phyloP scores from a whole-genome alignment of 2,329 filamentous ascomycete genomes.

The Colletotrichum shisoi region DNA sequence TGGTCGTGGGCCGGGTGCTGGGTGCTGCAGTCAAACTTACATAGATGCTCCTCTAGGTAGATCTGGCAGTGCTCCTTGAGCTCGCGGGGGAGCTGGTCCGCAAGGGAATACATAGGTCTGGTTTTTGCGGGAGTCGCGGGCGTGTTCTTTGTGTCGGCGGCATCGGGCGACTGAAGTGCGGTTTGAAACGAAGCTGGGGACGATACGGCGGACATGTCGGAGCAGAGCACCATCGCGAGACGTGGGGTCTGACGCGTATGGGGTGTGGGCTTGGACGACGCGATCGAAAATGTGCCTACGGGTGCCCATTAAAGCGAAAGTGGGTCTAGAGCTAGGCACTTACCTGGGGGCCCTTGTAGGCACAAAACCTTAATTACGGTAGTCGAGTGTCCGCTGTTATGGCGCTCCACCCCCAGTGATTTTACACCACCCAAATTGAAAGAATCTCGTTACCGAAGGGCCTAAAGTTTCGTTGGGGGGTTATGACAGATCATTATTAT shows the following conservation, averaged over 20 bases:
- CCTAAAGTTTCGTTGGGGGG: too few relatives aligned
- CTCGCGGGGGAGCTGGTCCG: constrained; percentile 66
- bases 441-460: too few relatives aligned
- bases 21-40: constrained; percentile 52
- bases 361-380: too few relatives aligned
- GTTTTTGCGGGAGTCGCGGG: neutral
- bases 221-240: constrained; percentile 13
- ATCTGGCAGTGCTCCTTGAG: constrained; percentile 73
- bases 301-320: constrained; percentile 29
- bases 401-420: too few relatives aligned
- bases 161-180: constrained; percentile 27
- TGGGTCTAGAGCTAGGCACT: neutral
- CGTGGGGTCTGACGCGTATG: constrained; percentile 34
- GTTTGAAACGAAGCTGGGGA: constrained; percentile 33
- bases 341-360: too few relatives aligned
- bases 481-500: too few relatives aligned
- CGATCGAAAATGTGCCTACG: constrained; percentile 22
- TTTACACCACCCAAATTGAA: too few relatives aligned
- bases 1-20: constrained; percentile 19
- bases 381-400: too few relatives aligned
- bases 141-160: neutral
- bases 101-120: constrained; percentile 39
- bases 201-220: constrained; percentile 17
- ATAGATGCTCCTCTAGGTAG: constrained; percentile 78
- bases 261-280: constrained; percentile 22